Conservation (phyloP, 768 basidiomycete genomes). For the Lactarius trivialis region DNA sequence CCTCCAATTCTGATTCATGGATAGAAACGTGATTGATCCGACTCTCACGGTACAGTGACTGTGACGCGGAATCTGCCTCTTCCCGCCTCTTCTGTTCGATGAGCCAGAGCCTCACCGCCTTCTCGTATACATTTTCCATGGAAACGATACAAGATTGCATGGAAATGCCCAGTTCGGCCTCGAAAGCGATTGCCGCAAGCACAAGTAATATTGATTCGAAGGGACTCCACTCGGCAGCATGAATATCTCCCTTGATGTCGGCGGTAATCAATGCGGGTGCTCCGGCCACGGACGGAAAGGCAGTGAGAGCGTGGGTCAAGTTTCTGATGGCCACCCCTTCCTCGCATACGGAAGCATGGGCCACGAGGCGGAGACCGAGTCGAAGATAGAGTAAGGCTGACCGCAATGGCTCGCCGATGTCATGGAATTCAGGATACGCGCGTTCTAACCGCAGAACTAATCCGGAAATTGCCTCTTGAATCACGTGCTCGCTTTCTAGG, state of each 20-base stretch:
- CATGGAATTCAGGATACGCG: conserved; percentile 63
- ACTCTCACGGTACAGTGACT: conserved; percentile 70
- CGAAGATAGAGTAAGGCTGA: conserved; percentile 59
- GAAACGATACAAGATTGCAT: conserved; percentile 28
- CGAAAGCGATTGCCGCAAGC: conserved; percentile 42
- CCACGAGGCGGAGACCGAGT: conserved; percentile 61
- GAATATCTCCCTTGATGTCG: conserved; percentile 27
- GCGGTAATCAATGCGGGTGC: conserved; percentile 32
- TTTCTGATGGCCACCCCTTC: conserved; percentile 6
- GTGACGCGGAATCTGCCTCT: conserved; percentile 54
- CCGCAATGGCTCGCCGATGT: conserved; percentile 62
- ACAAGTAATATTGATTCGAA: conserved; percentile 42
- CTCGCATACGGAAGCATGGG: conserved; percentile 20
- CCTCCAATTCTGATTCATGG: conserved; percentile 72
- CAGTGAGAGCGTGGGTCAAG: conserved; percentile 34
- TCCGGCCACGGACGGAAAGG: conserved; percentile 50
- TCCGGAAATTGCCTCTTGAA: conserved; percentile 73
- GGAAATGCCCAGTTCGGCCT: conserved; percentile 39
- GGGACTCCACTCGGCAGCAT: conserved; percentile 27
- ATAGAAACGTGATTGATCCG: conserved; percentile 45
- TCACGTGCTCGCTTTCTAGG: conserved; percentile 52
- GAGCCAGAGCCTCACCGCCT: conserved; percentile 74
- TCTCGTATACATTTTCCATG: conserved; percentile 56
- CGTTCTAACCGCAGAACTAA: conserved; percentile 67
- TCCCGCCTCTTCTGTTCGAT: conserved; percentile 68